Evolutionary conservation across 441 rosid genomes (phyloP), one percentile per base, ranked within the genome.

Genomic region (Adansonia grandidieri): DNA sequence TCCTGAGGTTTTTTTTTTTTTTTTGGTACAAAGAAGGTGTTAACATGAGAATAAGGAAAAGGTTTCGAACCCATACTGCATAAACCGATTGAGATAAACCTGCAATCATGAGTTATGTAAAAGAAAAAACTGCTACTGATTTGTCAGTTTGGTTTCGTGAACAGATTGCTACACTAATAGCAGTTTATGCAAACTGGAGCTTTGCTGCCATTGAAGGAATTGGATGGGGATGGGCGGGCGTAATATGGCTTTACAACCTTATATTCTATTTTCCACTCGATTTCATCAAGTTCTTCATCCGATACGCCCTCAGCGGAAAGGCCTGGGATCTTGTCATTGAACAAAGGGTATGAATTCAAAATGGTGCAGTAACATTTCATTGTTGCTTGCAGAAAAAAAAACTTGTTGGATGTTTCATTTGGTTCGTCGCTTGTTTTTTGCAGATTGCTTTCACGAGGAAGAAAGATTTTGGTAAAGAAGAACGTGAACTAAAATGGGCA

Each of bases 211-310:
- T 85, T 1, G 84, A 85, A 84, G 89, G 88, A 71, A 78, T 84
- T 5, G 89, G 91, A 57, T 86, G 89, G 91, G 84, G 87, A 51
- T 88, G 91, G 91, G 89, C 88, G 11, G 89, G 91, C 47, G 82
- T 86, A 0, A 65, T 84, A 45, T 88, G 91, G 91, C 81, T 85
- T 24, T 86, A 85, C 76, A 85, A 82, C 82, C 77, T 88, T 47
- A 61, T 88, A 51, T 78, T 80, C 77, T 85, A 88, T 65, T 22
- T 88, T 48, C 87, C 86, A 2, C 89, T 88, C 28, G 91, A 88
- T 71, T 79, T 87, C 47, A 81, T 88, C 63, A 88, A 86, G 86
- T 84, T 86, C 84, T 61, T 85, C 56, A 84, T 73, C 51, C 85
- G 84, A 72, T 88, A 88, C 73, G 88, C 87, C 58, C 47, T 85